A percentile compares a stretch with the other conserved stretches of the same genome.
Evolutionary conservation across 2,329 filamentous ascomycete genomes (phyloP).

Genomic region (Zarea fungicola): DNA sequence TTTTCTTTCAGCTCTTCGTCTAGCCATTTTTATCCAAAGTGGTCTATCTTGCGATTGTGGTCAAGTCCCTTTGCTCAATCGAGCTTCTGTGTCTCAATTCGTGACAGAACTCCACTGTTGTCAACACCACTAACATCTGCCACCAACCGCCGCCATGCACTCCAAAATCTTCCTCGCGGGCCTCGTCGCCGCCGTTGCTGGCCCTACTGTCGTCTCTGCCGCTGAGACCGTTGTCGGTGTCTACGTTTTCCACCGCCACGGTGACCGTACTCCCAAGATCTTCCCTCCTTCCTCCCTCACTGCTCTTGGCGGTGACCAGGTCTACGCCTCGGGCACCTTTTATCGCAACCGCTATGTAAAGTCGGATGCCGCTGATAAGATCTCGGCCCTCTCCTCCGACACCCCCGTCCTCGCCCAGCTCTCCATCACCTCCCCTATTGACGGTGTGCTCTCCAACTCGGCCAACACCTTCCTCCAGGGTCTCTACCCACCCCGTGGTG

Average conservation of each 20-base stretch:
- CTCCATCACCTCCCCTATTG: conserved; percentile 63
- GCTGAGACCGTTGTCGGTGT: conserved; percentile 71
- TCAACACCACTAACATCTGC: too few relatives aligned
- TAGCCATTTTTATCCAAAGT: background rate
- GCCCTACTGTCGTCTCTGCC: conserved; percentile 22
- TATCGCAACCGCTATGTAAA: conserved; percentile 73
- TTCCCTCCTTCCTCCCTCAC: conserved; percentile 69
- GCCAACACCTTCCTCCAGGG: conserved; percentile 78
- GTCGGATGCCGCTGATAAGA: conserved; percentile 50
- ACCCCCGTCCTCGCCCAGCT: conserved; percentile 66
- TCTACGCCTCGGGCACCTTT: conserved; percentile 66
- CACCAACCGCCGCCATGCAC: conserved; percentile 28
- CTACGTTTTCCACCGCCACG: conserved; percentile 86
- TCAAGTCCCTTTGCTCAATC: background rate
- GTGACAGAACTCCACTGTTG: background rate
- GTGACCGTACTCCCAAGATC: conserved; percentile 78
- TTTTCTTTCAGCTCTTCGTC: background rate
- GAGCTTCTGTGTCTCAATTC: background rate
- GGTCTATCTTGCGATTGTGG: background rate
- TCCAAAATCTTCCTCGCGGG: conserved; percentile 37
- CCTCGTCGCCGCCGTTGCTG: conserved; percentile 32
- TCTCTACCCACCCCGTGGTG: conserved; percentile 66
- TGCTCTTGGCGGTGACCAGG: conserved; percentile 70
- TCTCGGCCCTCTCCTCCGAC: conserved; percentile 62
- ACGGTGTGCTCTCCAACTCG: conserved; percentile 75